Evolutionary conservation across 2,329 filamentous ascomycete genomes (phyloP), one percentile per base, ranked within the genome.

Genomic region (Sphaerulina vaccinii): DNA sequence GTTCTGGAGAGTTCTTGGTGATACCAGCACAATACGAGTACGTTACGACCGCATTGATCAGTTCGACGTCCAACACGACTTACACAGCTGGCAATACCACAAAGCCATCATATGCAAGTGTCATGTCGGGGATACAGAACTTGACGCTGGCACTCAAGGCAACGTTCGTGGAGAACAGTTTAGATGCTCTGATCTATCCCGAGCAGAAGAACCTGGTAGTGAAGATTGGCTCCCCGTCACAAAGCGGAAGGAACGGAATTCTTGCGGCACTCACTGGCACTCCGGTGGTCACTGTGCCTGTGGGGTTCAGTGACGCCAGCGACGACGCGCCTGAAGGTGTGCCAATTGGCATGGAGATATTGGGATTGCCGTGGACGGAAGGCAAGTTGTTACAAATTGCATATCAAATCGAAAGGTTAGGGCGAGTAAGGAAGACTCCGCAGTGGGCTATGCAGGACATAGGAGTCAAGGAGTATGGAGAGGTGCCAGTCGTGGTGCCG

Each of bases 161-260:
- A 2, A 81, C 79, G 0, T 83, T 86, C 53, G 63, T 68, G 0
- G 51, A 61, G 0, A 69, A 81, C 55, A 54, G 66, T 0, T 71
- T 86, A 11, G 79, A 84, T 62, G 82, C 78, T 0, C 60, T 86
- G 29, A 76, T 85, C 59, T 86, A 86, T 65, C 83, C 83, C 0
- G 78, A 86, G 62, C 83, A 86, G 61, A 78, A 77, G 62, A 84
- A 84, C 48, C 75, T 86, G 1, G 80, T 83, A 5, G 81, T 84
- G 2, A 75, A 76, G 39, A 66, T 84, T 19, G 82, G 81, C 2
- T 75, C 76, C 1, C 71, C 77, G 0, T 78, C 75, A 0, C 83
- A 86, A 67, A 70, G 70, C n/a, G 82, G 82, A 1, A 72, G 83
- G 2, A 86, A 82, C 57, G 79, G 79, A 2, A 78, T 81, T 40